These are phyloP conservation scores for Parsonsia alboflavescens DNA, from an alignment of 257 asterid species.

Conservation along the genomic window DNA sequence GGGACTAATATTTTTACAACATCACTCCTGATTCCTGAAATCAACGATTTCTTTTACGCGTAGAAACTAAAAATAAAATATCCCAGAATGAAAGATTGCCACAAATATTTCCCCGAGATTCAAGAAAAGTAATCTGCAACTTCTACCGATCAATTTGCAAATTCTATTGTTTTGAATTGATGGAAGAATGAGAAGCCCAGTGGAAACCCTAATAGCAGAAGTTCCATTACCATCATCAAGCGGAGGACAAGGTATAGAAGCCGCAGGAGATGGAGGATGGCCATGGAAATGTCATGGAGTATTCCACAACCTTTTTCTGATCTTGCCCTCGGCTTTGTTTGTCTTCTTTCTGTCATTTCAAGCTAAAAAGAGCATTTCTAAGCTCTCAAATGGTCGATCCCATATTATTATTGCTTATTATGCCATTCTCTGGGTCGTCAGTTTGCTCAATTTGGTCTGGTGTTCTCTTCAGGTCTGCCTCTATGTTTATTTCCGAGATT, in stretches of 20 bases:
- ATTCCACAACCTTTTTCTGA: conserved; percentile 29
- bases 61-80: too few species aligned
- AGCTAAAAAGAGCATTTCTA: conserved; percentile 31
- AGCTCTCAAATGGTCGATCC: conserved; percentile 37
- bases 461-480: conserved; percentile 36
- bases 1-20: too few species aligned
- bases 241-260: not conserved
- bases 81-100: not conserved
- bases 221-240: conserved; percentile 4
- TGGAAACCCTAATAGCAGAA: conserved; percentile 13
- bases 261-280: conserved; percentile 23
- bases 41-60: too few species aligned
- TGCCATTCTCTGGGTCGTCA: conserved; percentile 38
- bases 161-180: conserved; percentile 7
- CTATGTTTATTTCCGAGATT: not conserved
- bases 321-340: conserved; percentile 28
- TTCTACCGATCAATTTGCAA: not conserved
- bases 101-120: too few species aligned
- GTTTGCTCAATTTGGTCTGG: conserved; percentile 39
- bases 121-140: not conserved
- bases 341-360: conserved; percentile 32
- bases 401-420: conserved; percentile 30
- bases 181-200: conserved; percentile 21
- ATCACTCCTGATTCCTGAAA: too few species aligned
- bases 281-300: conserved; percentile 32